Evolutionary conservation across 78 protist species (phyloP), one percentile per base, ranked within the genome.

Genomic region (Polysphondylium violaceum): DNA sequence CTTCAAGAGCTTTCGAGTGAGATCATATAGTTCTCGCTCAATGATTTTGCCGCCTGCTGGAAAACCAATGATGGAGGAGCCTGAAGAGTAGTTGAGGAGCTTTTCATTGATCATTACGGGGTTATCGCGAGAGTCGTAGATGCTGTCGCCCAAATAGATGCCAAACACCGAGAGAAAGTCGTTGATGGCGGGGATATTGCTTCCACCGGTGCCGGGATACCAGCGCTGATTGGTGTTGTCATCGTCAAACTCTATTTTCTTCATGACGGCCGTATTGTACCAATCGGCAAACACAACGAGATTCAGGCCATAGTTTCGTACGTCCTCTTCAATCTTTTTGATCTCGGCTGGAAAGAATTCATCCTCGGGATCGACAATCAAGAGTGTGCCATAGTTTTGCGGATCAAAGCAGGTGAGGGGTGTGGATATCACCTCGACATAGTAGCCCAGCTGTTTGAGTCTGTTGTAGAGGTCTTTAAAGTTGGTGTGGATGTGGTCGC

Each of bases 401-500:
- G 98, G 96, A 47, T 98, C 94, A 44, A 98, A 96, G 87, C 98
- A 96, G 43, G 98, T 98, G 31, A 86, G 11, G 4, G 96, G 96
- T 40, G 90, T 55, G 0, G 87, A 79, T 3, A 85, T 56, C 0
- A 93, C 58, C 19, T 93, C 96, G 16, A 93, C 65, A 50, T 25
- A 87, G 75, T 83, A 93, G 3, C 88, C 85, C 1, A 16, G 11
- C 44, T 51, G 23, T 25, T 55, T 27, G 21, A 85, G 56, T 17
- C 9, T 16, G 38, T 69, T n/a, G 56, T 87, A 95, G n/a, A 96
- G 17, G 12, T 61, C 63, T 9, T 85, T 67, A 64, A 87, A 96
- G 76, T 98, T 98, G 59, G 99, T 98, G 87, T 98, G 98, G 3
- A 86, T 61, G 65, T 97, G 99, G 71, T 98, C 99, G 33, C 99